Base-by-base conservation (phyloP, 331 rosid genomes). In the Rhamnella rubrinervis region DNA sequence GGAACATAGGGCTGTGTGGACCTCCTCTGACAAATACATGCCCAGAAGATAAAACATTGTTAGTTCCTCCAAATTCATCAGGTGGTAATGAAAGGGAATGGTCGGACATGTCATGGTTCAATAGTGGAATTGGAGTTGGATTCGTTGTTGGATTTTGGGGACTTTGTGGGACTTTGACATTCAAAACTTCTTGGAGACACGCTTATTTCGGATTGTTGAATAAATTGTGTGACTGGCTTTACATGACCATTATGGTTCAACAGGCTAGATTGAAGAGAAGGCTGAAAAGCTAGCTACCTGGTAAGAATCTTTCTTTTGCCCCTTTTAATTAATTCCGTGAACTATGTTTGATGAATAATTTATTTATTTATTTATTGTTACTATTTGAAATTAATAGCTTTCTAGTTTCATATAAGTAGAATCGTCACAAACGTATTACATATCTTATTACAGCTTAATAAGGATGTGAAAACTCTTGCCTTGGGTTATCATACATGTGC, bases 1-100 rank as follows among this genome's bases (percentile, higher is more conserved):
- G 74, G 5, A 80, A 80, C 19, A 9, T 35, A 12, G 19, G 50
- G 9, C 60, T 77, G 0, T 81, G 79, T 41, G 85, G 85, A 7
- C 31, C 9, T 28, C 78, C 84, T 21, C 60, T 79, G 16, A n/a
- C 31, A 1, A 53, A 8, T 3, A 59, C 28, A 5, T 70, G 76
- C 51, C 20, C 14, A n/a, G 66, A 6, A 7, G 39, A 63, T 13
- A 47, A 12, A 16, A 6, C 17, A 11, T 15, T 1, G 1, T 14
- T 17, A 18, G 1, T 1, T 0, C 2, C 26, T 14, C 6, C 8
- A 25, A 18, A 13, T 18, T 16, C 18, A 0, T 8, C 12, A 16
- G 46, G 40, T 31, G 50, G 9, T 14, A 53, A 19, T 38, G 46
- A 40, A 18, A 41, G 70, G 25, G 68, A 37, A 19, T 62, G 66